Conservation (phyloP, 805 yeast genomes). For the Alloascoidea hylecoeti region DNA sequence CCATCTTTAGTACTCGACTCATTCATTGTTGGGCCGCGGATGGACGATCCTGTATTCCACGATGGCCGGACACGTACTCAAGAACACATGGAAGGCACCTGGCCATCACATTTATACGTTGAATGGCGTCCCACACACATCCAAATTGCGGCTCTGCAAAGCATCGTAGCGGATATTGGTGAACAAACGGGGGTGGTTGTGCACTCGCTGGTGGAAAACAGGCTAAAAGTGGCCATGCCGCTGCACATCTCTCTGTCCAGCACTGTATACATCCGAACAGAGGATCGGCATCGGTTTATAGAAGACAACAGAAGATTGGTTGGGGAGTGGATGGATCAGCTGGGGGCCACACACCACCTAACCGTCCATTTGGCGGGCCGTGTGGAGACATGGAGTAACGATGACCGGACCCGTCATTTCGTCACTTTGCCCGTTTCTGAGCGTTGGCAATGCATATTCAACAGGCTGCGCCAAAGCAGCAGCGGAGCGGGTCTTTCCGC, state of each 20-base stretch:
- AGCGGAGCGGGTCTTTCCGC: no score
- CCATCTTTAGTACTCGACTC: neutral
- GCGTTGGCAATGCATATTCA: no score
- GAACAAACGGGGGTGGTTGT: neutral
- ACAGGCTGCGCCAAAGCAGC: no score
- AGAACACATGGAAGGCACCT: neutral
- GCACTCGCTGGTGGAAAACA: neutral
- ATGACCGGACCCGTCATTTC: neutral
- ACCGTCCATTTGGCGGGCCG: no score
- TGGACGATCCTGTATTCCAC: conserved; percentile 1
- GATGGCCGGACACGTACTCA: neutral
- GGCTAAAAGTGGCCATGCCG: neutral
- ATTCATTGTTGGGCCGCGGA: neutral
- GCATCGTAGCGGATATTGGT: no score
- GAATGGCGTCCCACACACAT: neutral
- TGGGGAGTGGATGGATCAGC: no score
- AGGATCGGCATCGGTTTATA: no score
- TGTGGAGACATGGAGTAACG: neutral
- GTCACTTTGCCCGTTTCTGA: no score
- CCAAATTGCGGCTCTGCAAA: no score
- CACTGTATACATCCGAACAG: neutral
- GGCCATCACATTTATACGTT: conserved; percentile 1
- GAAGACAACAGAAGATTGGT: no score
- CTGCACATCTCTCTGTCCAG: conserved; percentile 1
- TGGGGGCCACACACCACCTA: no score